Conservation (phyloP, 495 filamentous ascomycete genomes). For the Lophium mytilinum region DNA sequence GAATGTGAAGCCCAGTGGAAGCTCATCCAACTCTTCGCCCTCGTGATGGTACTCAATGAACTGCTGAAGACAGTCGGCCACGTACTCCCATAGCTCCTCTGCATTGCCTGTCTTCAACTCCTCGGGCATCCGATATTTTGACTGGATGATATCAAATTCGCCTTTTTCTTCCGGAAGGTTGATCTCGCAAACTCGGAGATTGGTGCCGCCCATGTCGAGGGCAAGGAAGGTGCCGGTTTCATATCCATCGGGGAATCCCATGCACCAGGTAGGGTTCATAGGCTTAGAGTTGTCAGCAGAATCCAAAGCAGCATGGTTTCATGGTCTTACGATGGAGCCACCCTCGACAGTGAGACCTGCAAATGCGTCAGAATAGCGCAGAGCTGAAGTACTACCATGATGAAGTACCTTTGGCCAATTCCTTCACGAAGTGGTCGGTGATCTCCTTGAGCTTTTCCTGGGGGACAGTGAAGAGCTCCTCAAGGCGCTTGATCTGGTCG, state of each 20-base stretch:
- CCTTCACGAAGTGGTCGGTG: conserved; percentile 76
- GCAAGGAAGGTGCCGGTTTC: conserved; percentile 89
- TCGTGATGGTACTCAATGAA: conserved; percentile 90
- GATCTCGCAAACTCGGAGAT: conserved; percentile 95
- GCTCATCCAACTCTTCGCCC: conserved; percentile 51
- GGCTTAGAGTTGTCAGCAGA: conserved; percentile 47
- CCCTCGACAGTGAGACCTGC: conserved; percentile 77
- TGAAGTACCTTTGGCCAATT: conserved; percentile 73
- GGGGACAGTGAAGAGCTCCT: conserved; percentile 78
- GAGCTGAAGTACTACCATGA: background rate
- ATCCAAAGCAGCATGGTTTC: background rate
- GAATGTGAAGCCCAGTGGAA: conserved; percentile 95
- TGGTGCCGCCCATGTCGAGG: conserved; percentile 97
- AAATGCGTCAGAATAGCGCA: background rate
- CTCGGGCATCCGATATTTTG: conserved; percentile 95
- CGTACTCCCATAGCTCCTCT: conserved; percentile 95
- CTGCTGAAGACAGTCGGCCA: conserved; percentile 92
- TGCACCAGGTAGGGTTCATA: conserved; percentile 99
- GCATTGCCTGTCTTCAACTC: conserved; percentile 85
- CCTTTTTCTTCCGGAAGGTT: conserved; percentile 82
- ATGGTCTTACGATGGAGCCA: conserved; percentile 73
- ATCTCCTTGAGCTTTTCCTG: conserved; percentile 76
- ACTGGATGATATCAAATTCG: conserved; percentile 97
- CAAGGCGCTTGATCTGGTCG: conserved; percentile 74
- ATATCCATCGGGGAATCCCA: conserved; percentile 81